Percentiles rank a stretch among this genome's conserved stretches.
Conservation (phyloP, 2,329 filamentous ascomycete species). For the Didymella lethalis region DNA sequence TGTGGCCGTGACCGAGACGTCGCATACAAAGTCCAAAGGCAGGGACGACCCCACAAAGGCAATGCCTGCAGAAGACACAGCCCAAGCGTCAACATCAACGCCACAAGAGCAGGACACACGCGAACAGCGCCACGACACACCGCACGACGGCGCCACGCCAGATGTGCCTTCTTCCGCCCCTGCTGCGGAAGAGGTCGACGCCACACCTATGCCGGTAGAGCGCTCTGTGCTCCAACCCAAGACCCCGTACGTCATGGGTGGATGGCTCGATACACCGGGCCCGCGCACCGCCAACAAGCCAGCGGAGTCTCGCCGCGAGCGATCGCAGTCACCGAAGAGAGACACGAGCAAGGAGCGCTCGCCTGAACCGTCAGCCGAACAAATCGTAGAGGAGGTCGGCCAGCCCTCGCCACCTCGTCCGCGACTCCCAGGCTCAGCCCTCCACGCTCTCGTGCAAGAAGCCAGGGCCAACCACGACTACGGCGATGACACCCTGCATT, state of each 20-base stretch:
- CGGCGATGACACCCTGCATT: conserved; percentile 59
- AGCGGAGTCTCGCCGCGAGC: conserved; percentile 11
- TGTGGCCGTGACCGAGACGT: conserved; percentile 5
- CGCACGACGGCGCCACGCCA: conserved; percentile 10
- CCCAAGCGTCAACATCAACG: conserved; percentile 6
- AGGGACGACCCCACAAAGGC: conserved; percentile 9
- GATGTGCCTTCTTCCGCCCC: conserved; percentile 13
- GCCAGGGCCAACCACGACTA: conserved; percentile 47
- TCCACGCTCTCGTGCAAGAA: conserved; percentile 53
- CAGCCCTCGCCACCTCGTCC: conserved; percentile 24
- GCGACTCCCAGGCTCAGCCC: conserved; percentile 44
- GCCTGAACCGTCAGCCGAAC: conserved; percentile 20
- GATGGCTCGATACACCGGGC: conserved; percentile 58
- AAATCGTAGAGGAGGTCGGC: conserved; percentile 5
- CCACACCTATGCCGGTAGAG: conserved; percentile 41
- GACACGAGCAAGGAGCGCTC: conserved; percentile 25
- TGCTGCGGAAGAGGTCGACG: conserved; percentile 28
- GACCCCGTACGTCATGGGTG: conserved; percentile 58
- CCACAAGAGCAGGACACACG: conserved; percentile 12
- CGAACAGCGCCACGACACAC: conserved; percentile 20
- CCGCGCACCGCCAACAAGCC: conserved; percentile 34
- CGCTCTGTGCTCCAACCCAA: conserved; percentile 41
- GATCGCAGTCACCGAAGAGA: conserved; percentile 32
- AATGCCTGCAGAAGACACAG: conserved; percentile 2
- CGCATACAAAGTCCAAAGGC: not conserved